phyloP scores from a whole-genome alignment of 176 grass and related monocot genomes.

The Eragrostis nindensis region DNA sequence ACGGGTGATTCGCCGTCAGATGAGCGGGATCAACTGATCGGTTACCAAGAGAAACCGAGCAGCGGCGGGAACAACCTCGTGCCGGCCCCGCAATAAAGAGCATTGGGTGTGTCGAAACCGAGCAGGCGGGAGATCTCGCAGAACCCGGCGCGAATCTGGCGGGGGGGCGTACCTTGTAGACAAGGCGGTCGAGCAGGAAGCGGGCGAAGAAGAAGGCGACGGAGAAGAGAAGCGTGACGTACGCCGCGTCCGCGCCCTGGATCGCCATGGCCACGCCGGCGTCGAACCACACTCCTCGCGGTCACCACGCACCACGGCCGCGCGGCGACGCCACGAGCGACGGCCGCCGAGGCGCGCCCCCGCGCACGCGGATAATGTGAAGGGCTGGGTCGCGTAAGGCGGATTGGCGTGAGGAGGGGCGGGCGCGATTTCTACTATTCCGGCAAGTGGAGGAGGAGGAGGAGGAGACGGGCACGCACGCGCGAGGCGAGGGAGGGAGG shows the following conservation, averaged over 20 bases:
- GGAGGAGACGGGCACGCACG: conserved; percentile 15
- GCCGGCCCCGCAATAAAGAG: background rate
- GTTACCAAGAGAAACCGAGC: background rate
- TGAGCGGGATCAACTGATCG: conserved; percentile 46
- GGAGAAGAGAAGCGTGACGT: conserved; percentile 58
- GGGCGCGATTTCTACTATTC: conserved; percentile 34
- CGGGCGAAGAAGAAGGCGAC: conserved; percentile 72
- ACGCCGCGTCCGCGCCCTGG: conserved; percentile 28
- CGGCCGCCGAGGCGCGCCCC: background rate
- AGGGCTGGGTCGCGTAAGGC: background rate
- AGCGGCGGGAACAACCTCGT: background rate
- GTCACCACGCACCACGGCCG: conserved; percentile 4
- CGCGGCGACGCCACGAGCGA: conserved; percentile 14
- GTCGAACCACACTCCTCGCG: background rate
- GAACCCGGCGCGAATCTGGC: conserved; percentile 46
- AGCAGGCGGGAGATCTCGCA: conserved; percentile 44
- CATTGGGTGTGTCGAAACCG: background rate
- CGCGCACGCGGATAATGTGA: conserved; percentile 47
- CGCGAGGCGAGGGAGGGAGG: background rate
- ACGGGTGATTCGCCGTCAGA: conserved; percentile 17
- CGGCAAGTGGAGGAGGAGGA: background rate
- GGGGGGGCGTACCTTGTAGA: conserved; percentile 68
- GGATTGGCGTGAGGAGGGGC: background rate
- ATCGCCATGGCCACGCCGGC: conserved; percentile 27
- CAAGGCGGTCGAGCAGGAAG: conserved; percentile 77